Percentiles rank a stretch among this genome's conserved stretches.
These are phyloP conservation scores for Chlamydomonas applanata DNA, from an alignment of 139 green algal species.

Conservation along the genomic window DNA sequence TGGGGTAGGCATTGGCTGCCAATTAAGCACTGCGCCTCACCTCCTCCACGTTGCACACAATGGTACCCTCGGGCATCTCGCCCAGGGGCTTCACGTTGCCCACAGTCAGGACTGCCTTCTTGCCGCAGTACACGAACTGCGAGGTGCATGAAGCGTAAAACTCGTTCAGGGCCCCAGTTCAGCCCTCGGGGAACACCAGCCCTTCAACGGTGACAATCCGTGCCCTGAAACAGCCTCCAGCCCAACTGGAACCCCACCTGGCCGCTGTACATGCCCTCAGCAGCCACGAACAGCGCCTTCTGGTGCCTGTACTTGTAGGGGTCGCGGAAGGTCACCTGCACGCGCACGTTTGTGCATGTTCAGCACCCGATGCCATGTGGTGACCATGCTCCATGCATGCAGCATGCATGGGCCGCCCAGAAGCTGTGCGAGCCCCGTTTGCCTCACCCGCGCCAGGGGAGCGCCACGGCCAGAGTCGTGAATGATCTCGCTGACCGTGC, in stretches of 20 bases:
- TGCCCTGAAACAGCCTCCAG: too few relatives aligned
- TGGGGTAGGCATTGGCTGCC: too few relatives aligned
- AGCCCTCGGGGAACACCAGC: too few relatives aligned
- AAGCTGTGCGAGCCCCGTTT: neutral
- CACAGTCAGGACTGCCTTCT: constrained; percentile 92
- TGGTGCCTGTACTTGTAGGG: constrained; percentile 89
- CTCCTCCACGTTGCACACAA: constrained; percentile 99
- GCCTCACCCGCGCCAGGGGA: constrained; percentile 87
- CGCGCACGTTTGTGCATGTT: neutral
- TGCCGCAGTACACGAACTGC: constrained; percentile 96
- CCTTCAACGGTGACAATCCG: too few relatives aligned
- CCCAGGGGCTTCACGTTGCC: constrained; percentile 97
- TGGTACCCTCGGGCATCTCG: constrained; percentile 97
- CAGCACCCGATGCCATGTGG: neutral
- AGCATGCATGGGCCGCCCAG: constrained; percentile 1
- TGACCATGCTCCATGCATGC: neutral
- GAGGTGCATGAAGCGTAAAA: neutral
- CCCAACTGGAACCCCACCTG: constrained; percentile 81
- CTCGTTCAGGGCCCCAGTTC: too few relatives aligned
- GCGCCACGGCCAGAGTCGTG: constrained; percentile 96
- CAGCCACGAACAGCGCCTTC: constrained; percentile 95
- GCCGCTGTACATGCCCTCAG: constrained; percentile 96
- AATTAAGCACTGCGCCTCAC: constrained; percentile 22
- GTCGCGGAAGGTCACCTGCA: constrained; percentile 92
- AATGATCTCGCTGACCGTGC: constrained; percentile 95